These are phyloP conservation scores for Lathyrus tuberosus DNA, from an alignment of 306 rosid species.

Conservation along the genomic window DNA sequence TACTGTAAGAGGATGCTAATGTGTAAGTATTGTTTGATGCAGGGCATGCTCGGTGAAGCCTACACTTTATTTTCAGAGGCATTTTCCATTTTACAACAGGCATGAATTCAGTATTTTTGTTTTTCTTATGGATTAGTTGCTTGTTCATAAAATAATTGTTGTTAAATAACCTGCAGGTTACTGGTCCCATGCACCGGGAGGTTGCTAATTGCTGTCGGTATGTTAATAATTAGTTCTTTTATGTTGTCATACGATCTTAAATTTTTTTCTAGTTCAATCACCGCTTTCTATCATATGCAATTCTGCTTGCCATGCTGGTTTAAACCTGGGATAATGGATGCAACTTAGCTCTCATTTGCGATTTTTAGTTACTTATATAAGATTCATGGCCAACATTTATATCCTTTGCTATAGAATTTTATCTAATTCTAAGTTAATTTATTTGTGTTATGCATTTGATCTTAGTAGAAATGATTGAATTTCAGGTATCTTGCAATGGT, in stretches of 20 bases:
- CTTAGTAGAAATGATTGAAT: slow-evolving; percentile 29
- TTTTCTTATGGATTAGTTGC: slow-evolving; percentile 4
- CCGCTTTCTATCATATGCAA: slow-evolving; percentile 9
- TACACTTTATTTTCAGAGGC: slow-evolving; percentile 95
- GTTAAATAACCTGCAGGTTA: slow-evolving; percentile 63
- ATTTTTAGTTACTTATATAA: slow-evolving; percentile 16
- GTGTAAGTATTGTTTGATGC: slow-evolving; percentile 41
- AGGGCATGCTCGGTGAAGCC: slow-evolving; percentile 99
- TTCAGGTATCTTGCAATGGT: slow-evolving; percentile 99
- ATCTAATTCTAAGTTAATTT: slow-evolving; percentile 12
- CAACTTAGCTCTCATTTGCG: background rate
- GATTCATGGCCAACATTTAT: background rate
- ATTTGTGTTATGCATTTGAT: slow-evolving; percentile 21
- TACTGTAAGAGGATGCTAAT: background rate
- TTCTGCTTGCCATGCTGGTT: slow-evolving; percentile 16
- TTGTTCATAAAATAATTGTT: slow-evolving; percentile 37
- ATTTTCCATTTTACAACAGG: slow-evolving; percentile 97
- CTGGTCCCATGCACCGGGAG: slow-evolving; percentile 98
- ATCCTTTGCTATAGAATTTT: background rate
- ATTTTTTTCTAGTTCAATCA: slow-evolving; percentile 7
- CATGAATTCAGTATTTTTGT: slow-evolving; percentile 41
- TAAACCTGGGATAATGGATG: slow-evolving; percentile 21
- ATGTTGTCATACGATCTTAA: background rate
- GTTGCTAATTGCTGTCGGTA: slow-evolving; percentile 99
- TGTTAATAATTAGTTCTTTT: slow-evolving; percentile 34